These are phyloP conservation scores for Jimgerdemannia lactiflua DNA, from an alignment of 192 early-diverging fungal species.

Conservation along the genomic window DNA sequence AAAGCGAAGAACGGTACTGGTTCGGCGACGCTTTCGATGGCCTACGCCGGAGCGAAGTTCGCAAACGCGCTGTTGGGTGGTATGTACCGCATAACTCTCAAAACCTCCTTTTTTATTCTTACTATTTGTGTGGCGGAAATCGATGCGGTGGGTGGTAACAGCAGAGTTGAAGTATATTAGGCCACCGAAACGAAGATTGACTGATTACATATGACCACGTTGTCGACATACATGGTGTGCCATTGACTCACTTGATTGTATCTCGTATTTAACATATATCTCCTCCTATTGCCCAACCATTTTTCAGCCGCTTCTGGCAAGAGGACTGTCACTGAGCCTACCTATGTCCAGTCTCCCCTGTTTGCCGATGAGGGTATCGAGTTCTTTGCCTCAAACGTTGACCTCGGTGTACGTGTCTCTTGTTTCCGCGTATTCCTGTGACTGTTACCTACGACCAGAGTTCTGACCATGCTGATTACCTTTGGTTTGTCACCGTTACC, in stretches of 20 bases:
- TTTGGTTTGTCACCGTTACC: not conserved
- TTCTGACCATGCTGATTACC: not conserved
- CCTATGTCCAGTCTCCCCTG: slow-evolving; percentile 76
- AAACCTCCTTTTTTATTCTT: not conserved
- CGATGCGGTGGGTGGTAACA: no score
- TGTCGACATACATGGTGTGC: no score
- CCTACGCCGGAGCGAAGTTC: slow-evolving; percentile 88
- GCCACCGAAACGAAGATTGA: no score
- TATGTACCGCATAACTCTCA: not conserved
- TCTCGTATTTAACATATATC: no score
- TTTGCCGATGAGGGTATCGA: slow-evolving; percentile 58
- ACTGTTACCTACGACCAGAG: slow-evolving; percentile 2
- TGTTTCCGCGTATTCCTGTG: not conserved
- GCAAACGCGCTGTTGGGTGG: slow-evolving; percentile 86
- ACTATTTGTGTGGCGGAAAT: no score
- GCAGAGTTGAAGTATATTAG: no score
- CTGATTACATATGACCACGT: no score
- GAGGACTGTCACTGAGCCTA: slow-evolving; percentile 86
- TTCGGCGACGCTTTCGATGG: slow-evolving; percentile 90
- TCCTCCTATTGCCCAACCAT: no score
- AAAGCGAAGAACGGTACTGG: slow-evolving; percentile 98
- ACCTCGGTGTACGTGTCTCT: slow-evolving; percentile 53
- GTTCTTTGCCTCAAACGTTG: slow-evolving; percentile 78
- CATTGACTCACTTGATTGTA: no score
- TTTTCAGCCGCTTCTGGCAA: slow-evolving; percentile 52